These are phyloP conservation scores for Batkoa obscura DNA, from an alignment of 371 early-diverging fungal species.

Conservation along the genomic window DNA sequence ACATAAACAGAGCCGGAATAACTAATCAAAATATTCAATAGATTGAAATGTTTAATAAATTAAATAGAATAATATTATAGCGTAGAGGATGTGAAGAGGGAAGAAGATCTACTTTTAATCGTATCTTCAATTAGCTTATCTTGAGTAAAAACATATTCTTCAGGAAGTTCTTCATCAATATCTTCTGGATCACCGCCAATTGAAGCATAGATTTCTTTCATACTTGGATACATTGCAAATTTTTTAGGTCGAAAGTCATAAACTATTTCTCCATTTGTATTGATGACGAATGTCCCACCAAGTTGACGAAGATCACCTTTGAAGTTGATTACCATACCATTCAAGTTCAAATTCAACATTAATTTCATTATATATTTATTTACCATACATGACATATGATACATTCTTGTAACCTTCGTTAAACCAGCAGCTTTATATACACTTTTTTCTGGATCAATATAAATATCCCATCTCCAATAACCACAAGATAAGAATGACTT, in stretches of 20 bases:
- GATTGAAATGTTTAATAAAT: too few relatives aligned
- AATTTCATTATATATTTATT: background rate
- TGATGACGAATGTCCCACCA: background rate
- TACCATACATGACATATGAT: background rate
- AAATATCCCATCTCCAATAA: background rate
- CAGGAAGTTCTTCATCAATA: background rate
- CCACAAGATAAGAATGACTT: background rate
- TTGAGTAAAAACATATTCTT: too few relatives aligned
- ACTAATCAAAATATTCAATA: too few relatives aligned
- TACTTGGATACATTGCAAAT: background rate
- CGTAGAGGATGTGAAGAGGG: too few relatives aligned
- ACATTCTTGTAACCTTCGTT: background rate
- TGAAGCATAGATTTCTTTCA: background rate
- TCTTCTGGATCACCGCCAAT: background rate
- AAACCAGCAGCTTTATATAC: background rate
- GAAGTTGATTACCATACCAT: background rate
- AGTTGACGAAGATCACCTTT: background rate
- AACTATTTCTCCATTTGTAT: background rate
- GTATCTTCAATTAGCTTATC: too few relatives aligned
- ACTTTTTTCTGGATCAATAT: background rate
- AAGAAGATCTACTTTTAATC: too few relatives aligned
- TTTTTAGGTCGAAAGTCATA: background rate
- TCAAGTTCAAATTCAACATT: background rate
- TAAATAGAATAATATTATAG: too few relatives aligned
- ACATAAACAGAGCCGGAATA: too few relatives aligned